phyloP scores from a whole-genome alignment of 2,329 filamentous ascomycete species.

The Macrophomina tecta region DNA sequence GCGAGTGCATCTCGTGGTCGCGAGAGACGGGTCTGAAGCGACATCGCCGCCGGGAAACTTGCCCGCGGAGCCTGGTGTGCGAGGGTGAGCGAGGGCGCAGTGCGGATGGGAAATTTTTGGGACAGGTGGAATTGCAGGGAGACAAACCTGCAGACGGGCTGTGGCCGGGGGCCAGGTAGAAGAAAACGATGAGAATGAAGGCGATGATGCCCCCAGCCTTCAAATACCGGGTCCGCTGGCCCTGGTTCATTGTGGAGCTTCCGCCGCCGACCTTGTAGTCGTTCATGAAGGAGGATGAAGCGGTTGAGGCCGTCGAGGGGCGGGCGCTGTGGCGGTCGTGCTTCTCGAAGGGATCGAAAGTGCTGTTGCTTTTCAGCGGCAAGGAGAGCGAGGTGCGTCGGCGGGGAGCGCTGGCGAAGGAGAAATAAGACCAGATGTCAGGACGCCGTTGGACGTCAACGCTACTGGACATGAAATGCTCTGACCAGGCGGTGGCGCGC shows the following conservation, averaged over 20 bases:
- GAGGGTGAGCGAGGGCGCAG: slow-evolving; percentile 4
- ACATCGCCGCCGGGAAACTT: slow-evolving; percentile 47
- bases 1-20: slow-evolving; percentile 77
- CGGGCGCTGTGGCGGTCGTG: slow-evolving; percentile 48
- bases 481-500: slow-evolving; percentile 27
- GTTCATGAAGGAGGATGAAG: slow-evolving; percentile 47
- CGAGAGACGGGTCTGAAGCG: slow-evolving; percentile 63
- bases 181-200: slow-evolving; percentile 63
- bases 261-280: slow-evolving; percentile 50
- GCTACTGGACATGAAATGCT: slow-evolving; percentile 60
- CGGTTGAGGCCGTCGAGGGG: slow-evolving; percentile 38
- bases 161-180: slow-evolving; percentile 58
- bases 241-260: slow-evolving; percentile 61
- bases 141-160: slow-evolving; percentile 15
- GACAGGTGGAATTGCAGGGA: background rate
- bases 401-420: slow-evolving; percentile 55
- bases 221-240: slow-evolving; percentile 64
- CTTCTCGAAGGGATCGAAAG: slow-evolving; percentile 55
- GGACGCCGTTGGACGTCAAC: slow-evolving; percentile 57
- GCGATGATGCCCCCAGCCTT: slow-evolving; percentile 67
- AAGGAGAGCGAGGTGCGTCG: slow-evolving; percentile 60
- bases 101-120: slow-evolving; percentile 10
- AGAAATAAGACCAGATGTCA: slow-evolving; percentile 61
- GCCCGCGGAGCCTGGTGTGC: slow-evolving; percentile 2
- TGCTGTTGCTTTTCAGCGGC: slow-evolving; percentile 46